Conservation (phyloP, 2,329 filamentous ascomycete species). For the Colletotrichum eleusines region DNA sequence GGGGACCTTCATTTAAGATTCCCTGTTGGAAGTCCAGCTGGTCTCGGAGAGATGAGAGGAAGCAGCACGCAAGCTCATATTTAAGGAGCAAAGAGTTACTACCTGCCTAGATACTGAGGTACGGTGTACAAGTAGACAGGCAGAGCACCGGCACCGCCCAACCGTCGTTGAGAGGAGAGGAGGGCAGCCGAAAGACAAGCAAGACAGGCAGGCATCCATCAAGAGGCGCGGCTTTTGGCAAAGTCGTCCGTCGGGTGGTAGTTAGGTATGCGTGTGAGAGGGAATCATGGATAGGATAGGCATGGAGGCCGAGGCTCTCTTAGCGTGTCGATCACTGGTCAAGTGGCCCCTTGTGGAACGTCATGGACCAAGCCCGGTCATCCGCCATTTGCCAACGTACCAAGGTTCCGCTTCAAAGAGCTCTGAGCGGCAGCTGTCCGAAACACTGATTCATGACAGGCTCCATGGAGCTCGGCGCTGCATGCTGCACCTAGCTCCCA, state of each 20-base stretch:
- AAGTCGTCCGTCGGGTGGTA: not conserved
- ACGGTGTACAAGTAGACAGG: no score
- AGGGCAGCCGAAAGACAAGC: not conserved
- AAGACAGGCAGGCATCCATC: no score
- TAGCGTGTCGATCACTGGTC: slow-evolving; percentile 34
- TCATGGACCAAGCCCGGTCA: slow-evolving; percentile 16
- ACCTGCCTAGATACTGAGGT: no score
- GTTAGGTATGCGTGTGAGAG: slow-evolving; percentile 2
- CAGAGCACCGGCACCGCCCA: no score
- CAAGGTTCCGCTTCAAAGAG: no score
- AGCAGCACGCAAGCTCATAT: no score
- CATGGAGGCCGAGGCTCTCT: slow-evolving; percentile 22
- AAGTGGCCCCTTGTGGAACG: slow-evolving; percentile 19
- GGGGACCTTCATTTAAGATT: not conserved
- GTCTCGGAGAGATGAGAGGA: no score
- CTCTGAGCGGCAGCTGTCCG: slow-evolving; percentile 2
- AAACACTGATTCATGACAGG: not conserved
- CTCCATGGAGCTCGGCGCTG: not conserved
- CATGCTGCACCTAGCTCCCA: not conserved
- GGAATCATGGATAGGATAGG: slow-evolving; percentile 31
- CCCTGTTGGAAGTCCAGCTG: not conserved
- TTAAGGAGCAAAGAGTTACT: not conserved
- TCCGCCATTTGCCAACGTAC: not conserved
- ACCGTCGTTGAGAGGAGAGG: no score
- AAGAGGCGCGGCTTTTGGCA: no score